Evolutionary conservation across 345 rosid species (phyloP).

Genomic region (Camelina laxa): DNA sequence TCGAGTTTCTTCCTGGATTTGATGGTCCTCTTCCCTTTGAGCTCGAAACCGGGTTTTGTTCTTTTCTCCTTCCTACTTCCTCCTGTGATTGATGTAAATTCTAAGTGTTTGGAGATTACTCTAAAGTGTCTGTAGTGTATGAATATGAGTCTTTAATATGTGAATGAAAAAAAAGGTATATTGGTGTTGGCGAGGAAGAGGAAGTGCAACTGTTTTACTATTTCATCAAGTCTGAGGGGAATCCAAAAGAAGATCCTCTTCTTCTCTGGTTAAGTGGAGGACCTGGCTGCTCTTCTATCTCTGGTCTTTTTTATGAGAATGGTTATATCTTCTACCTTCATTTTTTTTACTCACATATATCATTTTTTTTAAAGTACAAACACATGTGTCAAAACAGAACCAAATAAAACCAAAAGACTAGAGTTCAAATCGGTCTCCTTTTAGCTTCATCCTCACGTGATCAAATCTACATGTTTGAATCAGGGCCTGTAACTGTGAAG

Average conservation of each 20-base stretch:
- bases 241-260: slow-evolving; percentile 58
- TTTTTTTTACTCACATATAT: not conserved
- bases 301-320: slow-evolving; percentile 41
- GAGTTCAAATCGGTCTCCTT: not conserved
- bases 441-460: not conserved
- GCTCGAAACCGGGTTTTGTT: slow-evolving; percentile 36
- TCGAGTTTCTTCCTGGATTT: slow-evolving; percentile 39
- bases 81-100: not conserved
- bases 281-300: slow-evolving; percentile 64
- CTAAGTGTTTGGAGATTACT: not conserved
- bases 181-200: slow-evolving; percentile 55
- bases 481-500: slow-evolving; percentile 66
- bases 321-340: not conserved
- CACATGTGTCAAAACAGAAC: not conserved
- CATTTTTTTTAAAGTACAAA: too few species aligned
- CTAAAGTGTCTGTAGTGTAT: not conserved
- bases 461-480: not conserved
- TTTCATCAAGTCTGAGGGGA: slow-evolving; percentile 62
- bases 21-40: slow-evolving; percentile 38
- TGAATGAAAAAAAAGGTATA: slow-evolving; percentile 41
- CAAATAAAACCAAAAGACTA: not conserved
- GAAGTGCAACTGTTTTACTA: slow-evolving; percentile 61
- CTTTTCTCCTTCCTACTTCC: not conserved
- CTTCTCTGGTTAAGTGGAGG: slow-evolving; percentile 78
- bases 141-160: too few species aligned